Evolutionary conservation across 78 protist genomes (phyloP).

Genomic region (Dictyostelium discoideum): DNA sequence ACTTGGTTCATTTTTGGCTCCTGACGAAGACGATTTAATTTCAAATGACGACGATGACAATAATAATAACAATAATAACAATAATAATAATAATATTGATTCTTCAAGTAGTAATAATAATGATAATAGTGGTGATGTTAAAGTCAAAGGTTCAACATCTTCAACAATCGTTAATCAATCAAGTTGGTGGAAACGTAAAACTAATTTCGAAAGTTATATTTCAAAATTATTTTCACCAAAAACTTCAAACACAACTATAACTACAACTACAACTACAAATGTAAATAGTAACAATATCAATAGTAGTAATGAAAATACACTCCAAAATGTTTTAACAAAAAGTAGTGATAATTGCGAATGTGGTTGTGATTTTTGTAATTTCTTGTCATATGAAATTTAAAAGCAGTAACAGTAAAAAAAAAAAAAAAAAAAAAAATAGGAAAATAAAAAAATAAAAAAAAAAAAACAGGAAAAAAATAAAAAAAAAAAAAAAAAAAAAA

Average conservation of each 20-base stretch:
- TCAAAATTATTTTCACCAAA: slow-evolving; percentile 14
- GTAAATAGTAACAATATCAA: background rate
- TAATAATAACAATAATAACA: background rate
- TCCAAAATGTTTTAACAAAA: background rate
- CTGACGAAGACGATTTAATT: slow-evolving; percentile 30
- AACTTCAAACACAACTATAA: slow-evolving; percentile 17
- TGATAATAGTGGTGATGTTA: background rate
- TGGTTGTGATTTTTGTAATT: slow-evolving; percentile 65
- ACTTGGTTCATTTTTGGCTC: slow-evolving; percentile 86
- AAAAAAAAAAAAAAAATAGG: background rate
- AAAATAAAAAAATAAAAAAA: background rate
- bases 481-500: background rate
- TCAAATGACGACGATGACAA: background rate
- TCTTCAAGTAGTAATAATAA: background rate
- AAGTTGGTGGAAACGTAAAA: slow-evolving; percentile 47
- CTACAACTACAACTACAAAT: background rate
- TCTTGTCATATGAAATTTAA: slow-evolving; percentile 23
- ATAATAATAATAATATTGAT: background rate
- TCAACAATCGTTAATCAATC: background rate
- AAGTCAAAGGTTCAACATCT: background rate
- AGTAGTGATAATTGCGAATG: slow-evolving; percentile 38
- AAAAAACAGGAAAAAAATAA: background rate
- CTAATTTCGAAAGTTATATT: slow-evolving; percentile 8
- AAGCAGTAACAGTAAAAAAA: background rate
- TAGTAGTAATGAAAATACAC: background rate